phyloP scores from a whole-genome alignment of 2,329 filamentous ascomycete genomes.

The Huntiella decipiens region DNA sequence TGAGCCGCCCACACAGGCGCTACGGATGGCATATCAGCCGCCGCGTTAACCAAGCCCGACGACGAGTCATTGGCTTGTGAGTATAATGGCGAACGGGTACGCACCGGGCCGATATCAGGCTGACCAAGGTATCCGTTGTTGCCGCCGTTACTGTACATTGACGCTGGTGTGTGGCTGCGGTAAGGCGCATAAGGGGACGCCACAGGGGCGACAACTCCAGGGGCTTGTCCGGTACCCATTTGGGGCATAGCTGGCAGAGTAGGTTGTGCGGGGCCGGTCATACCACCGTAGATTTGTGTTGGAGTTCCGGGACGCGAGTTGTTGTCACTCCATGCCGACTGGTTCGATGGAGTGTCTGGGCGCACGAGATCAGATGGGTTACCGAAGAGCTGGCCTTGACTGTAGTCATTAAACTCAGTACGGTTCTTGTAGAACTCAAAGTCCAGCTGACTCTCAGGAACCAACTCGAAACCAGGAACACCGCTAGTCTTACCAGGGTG shows the following conservation, averaged over 20 bases:
- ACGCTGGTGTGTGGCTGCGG: conserved; percentile 11
- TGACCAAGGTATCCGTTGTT: conserved; percentile 10
- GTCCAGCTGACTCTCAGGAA: conserved; percentile 69
- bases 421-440: conserved; percentile 85
- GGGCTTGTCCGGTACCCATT: neutral
- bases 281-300: conserved; percentile 13
- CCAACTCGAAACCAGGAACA: conserved; percentile 69
- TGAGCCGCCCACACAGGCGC: conserved; percentile 18
- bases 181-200: conserved; percentile 12
- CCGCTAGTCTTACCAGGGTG: conserved; percentile 26
- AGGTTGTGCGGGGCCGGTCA: conserved; percentile 12
- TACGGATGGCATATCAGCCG: conserved; percentile 31
- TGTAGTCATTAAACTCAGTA: conserved; percentile 69
- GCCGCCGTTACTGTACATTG: conserved; percentile 9
- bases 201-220: conserved; percentile 4
- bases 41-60: conserved; percentile 32
- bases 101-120: conserved; percentile 13
- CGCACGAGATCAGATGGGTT: conserved; percentile 37
- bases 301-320: conserved; percentile 34
- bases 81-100: conserved; percentile 30
- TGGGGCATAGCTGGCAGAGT: conserved; percentile 4
- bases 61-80: conserved; percentile 32
- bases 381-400: conserved; percentile 48
- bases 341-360: conserved; percentile 36
- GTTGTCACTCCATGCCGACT: conserved; percentile 24